Evolutionary conservation across 148 eudicot species (phyloP).

Genomic region (Nyssa sinensis): DNA sequence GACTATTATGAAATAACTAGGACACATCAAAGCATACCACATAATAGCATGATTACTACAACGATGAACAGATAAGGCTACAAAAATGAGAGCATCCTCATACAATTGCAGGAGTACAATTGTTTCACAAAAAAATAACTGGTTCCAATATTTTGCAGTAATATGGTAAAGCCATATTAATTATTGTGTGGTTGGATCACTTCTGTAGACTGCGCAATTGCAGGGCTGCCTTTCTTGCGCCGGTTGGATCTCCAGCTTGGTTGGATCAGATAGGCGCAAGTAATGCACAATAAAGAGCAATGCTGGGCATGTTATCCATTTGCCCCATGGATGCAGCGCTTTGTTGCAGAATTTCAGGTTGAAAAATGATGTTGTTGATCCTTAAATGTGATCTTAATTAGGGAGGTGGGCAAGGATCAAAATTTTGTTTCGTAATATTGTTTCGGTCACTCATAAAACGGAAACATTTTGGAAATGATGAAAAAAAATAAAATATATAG

Average conservation of each 20-base stretch:
- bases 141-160: not conserved
- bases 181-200: not conserved
- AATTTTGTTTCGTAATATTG: too few species aligned
- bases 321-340: not conserved
- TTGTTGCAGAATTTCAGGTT: not conserved
- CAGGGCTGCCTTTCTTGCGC: too few species aligned
- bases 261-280: too few species aligned
- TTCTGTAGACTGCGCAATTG: too few species aligned
- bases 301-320: not conserved
- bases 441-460: too few species aligned
- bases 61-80: not conserved
- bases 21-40: not conserved
- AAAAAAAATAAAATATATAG: too few species aligned
- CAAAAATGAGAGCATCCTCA: not conserved
- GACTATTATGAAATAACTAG: not conserved
- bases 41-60: not conserved
- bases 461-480: too few species aligned
- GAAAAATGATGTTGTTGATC: not conserved
- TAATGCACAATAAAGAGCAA: not conserved
- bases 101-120: not conserved
- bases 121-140: not conserved
- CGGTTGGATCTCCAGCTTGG: too few species aligned
- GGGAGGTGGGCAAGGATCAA: not conserved
- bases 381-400: not conserved
- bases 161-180: too few species aligned